Conservation (phyloP, 768 basidiomycete species). For the Tephrocybe sp. region DNA sequence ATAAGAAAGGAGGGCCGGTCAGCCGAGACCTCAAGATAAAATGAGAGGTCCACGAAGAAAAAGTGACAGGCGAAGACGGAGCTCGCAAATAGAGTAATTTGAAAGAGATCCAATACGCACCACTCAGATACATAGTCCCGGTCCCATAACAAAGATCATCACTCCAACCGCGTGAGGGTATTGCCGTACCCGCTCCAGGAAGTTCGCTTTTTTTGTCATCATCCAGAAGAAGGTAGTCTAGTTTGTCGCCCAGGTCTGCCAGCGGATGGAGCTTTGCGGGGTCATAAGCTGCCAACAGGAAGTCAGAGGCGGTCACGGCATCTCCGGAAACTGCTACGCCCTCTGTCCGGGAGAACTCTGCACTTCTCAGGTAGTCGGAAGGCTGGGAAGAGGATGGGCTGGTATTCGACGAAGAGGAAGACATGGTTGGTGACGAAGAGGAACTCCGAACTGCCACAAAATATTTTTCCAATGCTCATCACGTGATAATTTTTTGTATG, state of each 20-base stretch:
- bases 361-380: slow-evolving; percentile 43
- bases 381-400: slow-evolving; percentile 42
- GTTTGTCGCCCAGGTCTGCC: slow-evolving; percentile 86
- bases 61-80: slow-evolving; percentile 47
- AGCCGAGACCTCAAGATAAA: slow-evolving; percentile 61
- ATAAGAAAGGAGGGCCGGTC: slow-evolving; percentile 66
- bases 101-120: slow-evolving; percentile 70
- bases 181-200: slow-evolving; percentile 86
- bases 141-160: slow-evolving; percentile 99
- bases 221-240: slow-evolving; percentile 94
- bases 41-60: slow-evolving; percentile 53
- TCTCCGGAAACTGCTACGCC: slow-evolving; percentile 40
- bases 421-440: slow-evolving; percentile 26
- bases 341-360: slow-evolving; percentile 45
- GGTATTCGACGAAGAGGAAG: slow-evolving; percentile 19
- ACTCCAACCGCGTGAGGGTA: slow-evolving; percentile 96
- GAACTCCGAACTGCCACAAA: slow-evolving; percentile 3
- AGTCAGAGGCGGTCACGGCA: slow-evolving; percentile 79
- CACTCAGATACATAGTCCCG: slow-evolving; percentile 96
- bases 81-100: slow-evolving; percentile 53
- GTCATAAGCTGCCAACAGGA: slow-evolving; percentile 87
- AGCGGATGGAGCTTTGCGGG: slow-evolving; percentile 92
- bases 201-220: slow-evolving; percentile 93
- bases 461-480: slow-evolving; percentile 12
- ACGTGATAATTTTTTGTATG: slow-evolving; percentile 10